These are phyloP conservation scores for Fraxinus velutina DNA, from an alignment of 305 asterid genomes.

Conservation along the genomic window DNA sequence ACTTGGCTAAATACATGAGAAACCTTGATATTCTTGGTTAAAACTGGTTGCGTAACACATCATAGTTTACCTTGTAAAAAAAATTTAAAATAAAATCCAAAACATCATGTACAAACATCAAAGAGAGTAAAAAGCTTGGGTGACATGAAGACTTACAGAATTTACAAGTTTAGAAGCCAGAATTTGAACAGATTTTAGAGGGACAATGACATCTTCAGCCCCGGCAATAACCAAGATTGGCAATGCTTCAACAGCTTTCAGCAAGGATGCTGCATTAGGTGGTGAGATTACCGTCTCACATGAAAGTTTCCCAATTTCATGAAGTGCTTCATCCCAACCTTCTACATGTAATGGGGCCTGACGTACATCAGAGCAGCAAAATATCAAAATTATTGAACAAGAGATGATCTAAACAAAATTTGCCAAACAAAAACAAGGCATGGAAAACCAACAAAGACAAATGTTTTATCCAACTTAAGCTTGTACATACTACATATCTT, in stretches of 20 bases:
- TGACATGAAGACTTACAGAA: constrained; percentile 54
- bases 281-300: constrained; percentile 64
- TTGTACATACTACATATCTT: neutral
- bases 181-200: constrained; percentile 65
- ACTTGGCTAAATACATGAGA: neutral
- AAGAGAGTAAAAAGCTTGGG: constrained; percentile 1
- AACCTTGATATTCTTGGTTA: neutral
- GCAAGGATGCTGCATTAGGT: constrained; percentile 52
- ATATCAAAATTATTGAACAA: constrained; percentile 7
- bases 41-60: neutral
- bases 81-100: neutral
- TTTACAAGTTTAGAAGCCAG: constrained; percentile 78
- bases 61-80: neutral
- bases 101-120: neutral
- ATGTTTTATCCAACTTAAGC: neutral
- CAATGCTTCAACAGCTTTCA: constrained; percentile 55
- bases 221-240: constrained; percentile 77
- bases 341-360: constrained; percentile 87
- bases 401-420: neutral
- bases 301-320: constrained; percentile 82
- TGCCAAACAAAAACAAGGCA: neutral
- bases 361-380: constrained; percentile 16
- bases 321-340: constrained; percentile 95
- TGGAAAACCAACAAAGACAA: neutral
- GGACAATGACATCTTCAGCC: constrained; percentile 81